A percentile compares a stretch with the other conserved stretches of the same genome.
phyloP scores from a whole-genome alignment of 495 filamentous ascomycete species.

The Daldinia caldariorum region DNA sequence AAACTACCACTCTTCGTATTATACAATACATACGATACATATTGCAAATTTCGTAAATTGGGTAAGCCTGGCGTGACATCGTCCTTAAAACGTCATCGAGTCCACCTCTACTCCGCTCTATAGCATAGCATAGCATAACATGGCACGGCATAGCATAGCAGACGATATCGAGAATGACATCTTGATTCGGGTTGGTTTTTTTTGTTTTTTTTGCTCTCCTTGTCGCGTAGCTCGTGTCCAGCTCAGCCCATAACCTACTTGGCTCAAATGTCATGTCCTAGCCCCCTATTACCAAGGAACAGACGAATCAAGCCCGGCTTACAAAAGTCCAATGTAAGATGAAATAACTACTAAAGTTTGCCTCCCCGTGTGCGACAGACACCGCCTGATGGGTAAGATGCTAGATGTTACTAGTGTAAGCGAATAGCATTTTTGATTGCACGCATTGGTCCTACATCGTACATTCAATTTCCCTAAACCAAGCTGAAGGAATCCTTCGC shows the following conservation, averaged over 20 bases:
- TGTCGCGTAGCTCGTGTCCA: neutral
- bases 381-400: neutral
- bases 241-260: neutral
- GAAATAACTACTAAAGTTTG: neutral
- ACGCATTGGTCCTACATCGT: neutral
- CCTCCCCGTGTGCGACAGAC: conserved; percentile 1
- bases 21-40: neutral
- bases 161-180: neutral
- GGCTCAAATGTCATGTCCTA: no score
- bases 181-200: neutral
- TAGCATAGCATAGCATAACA: neutral
- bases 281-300: neutral
- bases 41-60: neutral
- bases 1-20: neutral
- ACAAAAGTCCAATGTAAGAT: neutral
- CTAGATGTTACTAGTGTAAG: neutral
- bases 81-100: neutral
- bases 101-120: neutral
- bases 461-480: neutral
- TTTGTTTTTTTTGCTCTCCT: no score
- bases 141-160: neutral
- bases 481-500: neutral
- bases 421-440: neutral
- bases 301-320: neutral
- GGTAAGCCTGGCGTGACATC: neutral